Evolutionary conservation across 345 rosid species (phyloP).

Genomic region (Brassica napus): DNA sequence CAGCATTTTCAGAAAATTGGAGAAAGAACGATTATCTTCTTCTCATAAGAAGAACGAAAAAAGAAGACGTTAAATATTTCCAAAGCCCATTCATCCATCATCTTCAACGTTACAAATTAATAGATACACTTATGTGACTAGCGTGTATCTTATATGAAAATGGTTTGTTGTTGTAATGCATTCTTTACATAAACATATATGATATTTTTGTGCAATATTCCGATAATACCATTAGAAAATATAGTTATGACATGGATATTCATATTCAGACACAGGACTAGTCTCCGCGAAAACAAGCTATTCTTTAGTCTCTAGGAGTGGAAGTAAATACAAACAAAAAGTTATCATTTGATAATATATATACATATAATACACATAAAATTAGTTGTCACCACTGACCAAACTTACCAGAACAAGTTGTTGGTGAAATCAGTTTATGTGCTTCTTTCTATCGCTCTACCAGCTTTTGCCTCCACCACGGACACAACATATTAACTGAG

Average conservation of each 20-base stretch:
- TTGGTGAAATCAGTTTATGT: background rate
- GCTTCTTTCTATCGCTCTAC: conserved; percentile 2
- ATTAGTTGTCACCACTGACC: background rate
- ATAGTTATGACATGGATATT: background rate
- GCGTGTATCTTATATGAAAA: background rate
- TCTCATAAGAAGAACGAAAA: background rate
- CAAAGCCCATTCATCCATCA: background rate
- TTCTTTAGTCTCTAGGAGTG: background rate
- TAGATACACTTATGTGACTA: background rate
- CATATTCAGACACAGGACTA: background rate
- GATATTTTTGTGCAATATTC: background rate
- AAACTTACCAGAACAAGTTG: background rate
- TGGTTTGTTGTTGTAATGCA: background rate
- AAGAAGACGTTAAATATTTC: background rate
- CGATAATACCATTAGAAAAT: background rate
- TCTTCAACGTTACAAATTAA: background rate
- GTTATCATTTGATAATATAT: background rate
- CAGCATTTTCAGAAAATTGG: conserved; percentile 55
- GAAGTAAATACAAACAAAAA: background rate
- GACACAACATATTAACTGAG: background rate
- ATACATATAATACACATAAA: background rate
- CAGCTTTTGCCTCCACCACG: conserved; percentile 7
- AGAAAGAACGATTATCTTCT: conserved; percentile 45
- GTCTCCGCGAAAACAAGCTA: background rate
- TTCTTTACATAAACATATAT: background rate